phyloP scores from a whole-genome alignment of 192 early-diverging fungal species.

The Mortierella claussenii region DNA sequence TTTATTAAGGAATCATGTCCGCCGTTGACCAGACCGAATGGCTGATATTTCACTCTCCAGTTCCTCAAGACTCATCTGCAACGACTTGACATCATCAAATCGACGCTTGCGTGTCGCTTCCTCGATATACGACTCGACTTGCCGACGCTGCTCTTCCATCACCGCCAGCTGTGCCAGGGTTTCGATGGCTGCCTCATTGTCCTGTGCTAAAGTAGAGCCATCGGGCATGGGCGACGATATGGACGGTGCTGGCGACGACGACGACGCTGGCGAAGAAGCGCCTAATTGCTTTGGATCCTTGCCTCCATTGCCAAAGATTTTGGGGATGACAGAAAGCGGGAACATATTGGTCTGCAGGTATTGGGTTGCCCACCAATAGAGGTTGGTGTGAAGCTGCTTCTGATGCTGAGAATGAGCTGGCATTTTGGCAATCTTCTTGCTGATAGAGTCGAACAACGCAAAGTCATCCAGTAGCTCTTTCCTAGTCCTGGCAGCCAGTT shows the following conservation, averaged over 20 bases:
- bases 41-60: constrained; percentile 69
- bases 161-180: constrained; percentile 58
- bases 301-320: constrained; percentile 53
- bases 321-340: constrained; percentile 76
- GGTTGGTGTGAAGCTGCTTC: constrained; percentile 70
- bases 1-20: not conserved
- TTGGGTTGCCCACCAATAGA: constrained; percentile 70
- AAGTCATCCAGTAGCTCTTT: constrained; percentile 75
- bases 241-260: constrained; percentile 35
- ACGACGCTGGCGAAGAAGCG: constrained; percentile 4
- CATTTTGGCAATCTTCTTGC: constrained; percentile 67
- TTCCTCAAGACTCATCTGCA: constrained; percentile 72
- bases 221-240: constrained; percentile 13
- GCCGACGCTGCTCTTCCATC: constrained; percentile 73
- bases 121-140: constrained; percentile 70
- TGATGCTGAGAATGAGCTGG: constrained; percentile 58
- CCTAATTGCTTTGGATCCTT: constrained; percentile 13
- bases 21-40: constrained; percentile 20
- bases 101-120: constrained; percentile 73
- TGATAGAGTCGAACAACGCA: constrained; percentile 66
- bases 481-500: constrained; percentile 68
- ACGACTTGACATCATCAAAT: constrained; percentile 76
- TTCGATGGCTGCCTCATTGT: constrained; percentile 46
- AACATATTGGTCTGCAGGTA: constrained; percentile 86
- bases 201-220: constrained; percentile 14